phyloP scores from a whole-genome alignment of 345 rosid species.

The Arabidopsis suecica region DNA sequence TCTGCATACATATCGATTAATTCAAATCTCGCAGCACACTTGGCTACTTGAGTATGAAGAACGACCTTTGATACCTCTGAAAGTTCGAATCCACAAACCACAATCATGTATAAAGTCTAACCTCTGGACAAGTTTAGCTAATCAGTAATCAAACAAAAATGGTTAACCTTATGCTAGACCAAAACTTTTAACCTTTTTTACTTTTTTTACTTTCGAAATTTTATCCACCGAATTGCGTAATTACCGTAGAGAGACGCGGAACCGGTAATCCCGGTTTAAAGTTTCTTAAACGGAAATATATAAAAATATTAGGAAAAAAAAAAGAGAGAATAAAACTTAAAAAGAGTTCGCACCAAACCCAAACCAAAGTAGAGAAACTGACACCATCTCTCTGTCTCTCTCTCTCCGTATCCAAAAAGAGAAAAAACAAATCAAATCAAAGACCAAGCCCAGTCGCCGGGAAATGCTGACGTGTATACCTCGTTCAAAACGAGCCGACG shows the following conservation, averaged over 20 bases:
- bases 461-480: slow-evolving; percentile 96
- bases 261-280: slow-evolving; percentile 48
- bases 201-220: background rate
- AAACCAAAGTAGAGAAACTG: slow-evolving; percentile 42
- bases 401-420: slow-evolving; percentile 36
- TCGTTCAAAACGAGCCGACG: slow-evolving; percentile 81
- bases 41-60: slow-evolving; percentile 20
- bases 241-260: slow-evolving; percentile 40
- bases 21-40: slow-evolving; percentile 1
- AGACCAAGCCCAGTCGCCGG: slow-evolving; percentile 15
- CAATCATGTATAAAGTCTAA: slow-evolving; percentile 16
- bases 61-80: slow-evolving; percentile 29
- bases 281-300: background rate
- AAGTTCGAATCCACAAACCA: slow-evolving; percentile 10
- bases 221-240: slow-evolving; percentile 23
- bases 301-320: background rate
- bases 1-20: slow-evolving; percentile 14
- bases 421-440: background rate
- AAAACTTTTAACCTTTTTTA: background rate
- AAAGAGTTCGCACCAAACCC: slow-evolving; percentile 32
- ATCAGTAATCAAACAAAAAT: slow-evolving; percentile 1
- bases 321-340: slow-evolving; percentile 16
- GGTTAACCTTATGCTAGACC: background rate
- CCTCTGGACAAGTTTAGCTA: slow-evolving; percentile 9
- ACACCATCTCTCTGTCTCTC: slow-evolving; percentile 37